Percentiles rank a stretch among this genome's conserved stretches.
phyloP scores from a whole-genome alignment of 1,284 basidiomycete genomes.

The Sporisorium reilianum region DNA sequence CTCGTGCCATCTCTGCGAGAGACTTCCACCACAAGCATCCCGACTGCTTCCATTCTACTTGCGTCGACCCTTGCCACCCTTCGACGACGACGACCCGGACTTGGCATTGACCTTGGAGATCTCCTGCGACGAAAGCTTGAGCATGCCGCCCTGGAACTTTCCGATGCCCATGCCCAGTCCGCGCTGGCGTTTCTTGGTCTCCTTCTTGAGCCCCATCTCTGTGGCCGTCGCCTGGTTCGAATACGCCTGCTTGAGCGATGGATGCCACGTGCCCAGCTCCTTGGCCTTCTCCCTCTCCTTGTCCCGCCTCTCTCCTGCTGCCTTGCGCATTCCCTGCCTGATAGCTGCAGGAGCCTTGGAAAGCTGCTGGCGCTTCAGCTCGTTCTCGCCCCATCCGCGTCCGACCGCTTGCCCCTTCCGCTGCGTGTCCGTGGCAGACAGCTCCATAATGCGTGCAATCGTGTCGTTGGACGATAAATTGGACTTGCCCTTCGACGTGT shows the following conservation, averaged over 20 bases:
- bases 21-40: too few species aligned
- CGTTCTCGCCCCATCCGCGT: slow-evolving; percentile 60
- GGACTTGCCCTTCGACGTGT: slow-evolving; percentile 46
- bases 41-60: slow-evolving; percentile 10
- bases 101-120: slow-evolving; percentile 58
- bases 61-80: slow-evolving; percentile 19
- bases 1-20: too few species aligned
- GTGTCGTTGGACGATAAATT: slow-evolving; percentile 62
- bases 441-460: slow-evolving; percentile 60
- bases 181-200: slow-evolving; percentile 50
- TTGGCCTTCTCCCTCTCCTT: slow-evolving; percentile 63
- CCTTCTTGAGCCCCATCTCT: slow-evolving; percentile 53
- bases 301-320: slow-evolving; percentile 58
- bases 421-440: slow-evolving; percentile 47
- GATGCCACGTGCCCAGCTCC: slow-evolving; percentile 66
- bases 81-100: slow-evolving; percentile 13
- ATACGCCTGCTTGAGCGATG: slow-evolving; percentile 51
- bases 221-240: slow-evolving; percentile 50
- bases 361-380: slow-evolving; percentile 56
- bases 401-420: slow-evolving; percentile 53
- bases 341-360: slow-evolving; percentile 61
- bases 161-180: slow-evolving; percentile 66
- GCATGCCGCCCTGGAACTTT: slow-evolving; percentile 59
- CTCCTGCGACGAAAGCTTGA: slow-evolving; percentile 56
- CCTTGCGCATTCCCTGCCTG: slow-evolving; percentile 56